Evolutionary conservation across 2,329 filamentous ascomycete genomes (phyloP).

Genomic region (Fusarium sp.): DNA sequence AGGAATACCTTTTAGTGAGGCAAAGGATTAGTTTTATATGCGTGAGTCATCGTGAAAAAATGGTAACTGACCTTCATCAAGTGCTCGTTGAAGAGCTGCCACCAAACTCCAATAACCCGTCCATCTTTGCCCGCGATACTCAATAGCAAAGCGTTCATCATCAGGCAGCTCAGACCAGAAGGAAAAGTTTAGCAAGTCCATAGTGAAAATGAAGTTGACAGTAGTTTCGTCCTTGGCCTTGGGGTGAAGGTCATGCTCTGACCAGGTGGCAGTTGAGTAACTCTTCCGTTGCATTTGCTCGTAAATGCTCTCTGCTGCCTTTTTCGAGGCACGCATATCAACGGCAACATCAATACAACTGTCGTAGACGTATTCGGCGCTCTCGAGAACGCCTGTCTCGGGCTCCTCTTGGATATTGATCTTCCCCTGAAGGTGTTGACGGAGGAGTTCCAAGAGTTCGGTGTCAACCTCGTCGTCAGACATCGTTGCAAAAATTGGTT

Average conservation of each 20-base stretch:
- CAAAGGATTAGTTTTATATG: neutral
- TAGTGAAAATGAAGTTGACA: slow-evolving; percentile 93
- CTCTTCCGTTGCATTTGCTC: slow-evolving; percentile 83
- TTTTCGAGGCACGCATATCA: slow-evolving; percentile 83
- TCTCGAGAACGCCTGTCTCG: slow-evolving; percentile 84
- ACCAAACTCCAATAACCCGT: slow-evolving; percentile 97
- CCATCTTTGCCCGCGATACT: slow-evolving; percentile 84
- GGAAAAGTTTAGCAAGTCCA: slow-evolving; percentile 96
- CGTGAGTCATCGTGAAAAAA: neutral
- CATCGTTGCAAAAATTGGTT: slow-evolving; percentile 61
- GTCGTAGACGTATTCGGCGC: slow-evolving; percentile 88
- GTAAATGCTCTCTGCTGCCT: slow-evolving; percentile 83
- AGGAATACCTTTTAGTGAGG: slow-evolving; percentile 71
- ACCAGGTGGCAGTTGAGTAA: slow-evolving; percentile 89
- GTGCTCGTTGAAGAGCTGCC: slow-evolving; percentile 83
- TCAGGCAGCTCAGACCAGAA: slow-evolving; percentile 87
- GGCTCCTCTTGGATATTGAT: slow-evolving; percentile 67
- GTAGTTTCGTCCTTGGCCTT: slow-evolving; percentile 82
- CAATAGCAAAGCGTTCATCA: slow-evolving; percentile 81
- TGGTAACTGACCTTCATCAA: slow-evolving; percentile 77
- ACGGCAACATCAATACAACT: slow-evolving; percentile 94
- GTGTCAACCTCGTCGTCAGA: slow-evolving; percentile 92
- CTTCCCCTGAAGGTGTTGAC: slow-evolving; percentile 78
- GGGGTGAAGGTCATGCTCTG: slow-evolving; percentile 89
- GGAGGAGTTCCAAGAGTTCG: slow-evolving; percentile 86